Conservation (phyloP, 1,139 yeast genomes). For the Maudiozyma humilis region DNA sequence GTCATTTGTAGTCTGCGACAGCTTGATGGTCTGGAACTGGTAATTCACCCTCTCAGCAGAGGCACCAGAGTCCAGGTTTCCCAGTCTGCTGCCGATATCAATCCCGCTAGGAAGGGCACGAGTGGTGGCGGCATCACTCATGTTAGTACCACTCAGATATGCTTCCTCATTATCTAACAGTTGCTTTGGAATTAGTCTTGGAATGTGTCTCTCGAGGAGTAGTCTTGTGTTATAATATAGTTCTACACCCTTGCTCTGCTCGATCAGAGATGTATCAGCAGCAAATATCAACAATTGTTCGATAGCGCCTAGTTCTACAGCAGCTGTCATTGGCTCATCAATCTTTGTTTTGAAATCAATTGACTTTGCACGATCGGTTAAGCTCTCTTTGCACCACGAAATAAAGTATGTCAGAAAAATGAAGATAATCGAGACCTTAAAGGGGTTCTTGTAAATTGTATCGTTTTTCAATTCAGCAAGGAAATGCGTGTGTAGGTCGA, state of each 20-base stretch:
- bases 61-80: background rate
- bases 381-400: constrained; percentile 57
- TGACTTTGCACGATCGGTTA: constrained; percentile 34
- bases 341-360: constrained; percentile 41
- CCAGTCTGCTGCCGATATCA: background rate
- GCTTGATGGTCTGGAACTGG: constrained; percentile 6
- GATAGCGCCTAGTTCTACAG: constrained; percentile 63
- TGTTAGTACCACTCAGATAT: constrained; percentile 6
- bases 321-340: constrained; percentile 43
- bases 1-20: constrained; percentile 23
- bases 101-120: constrained; percentile 3
- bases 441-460: constrained; percentile 44
- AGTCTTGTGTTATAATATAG: constrained; percentile 60
- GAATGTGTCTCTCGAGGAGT: constrained; percentile 57
- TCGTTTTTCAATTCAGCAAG: constrained; percentile 32
- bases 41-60: constrained; percentile 1
- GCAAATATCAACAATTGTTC: constrained; percentile 68
- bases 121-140: constrained; percentile 6
- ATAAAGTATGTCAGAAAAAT: constrained; percentile 58
- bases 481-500: constrained; percentile 32
- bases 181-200: constrained; percentile 43
- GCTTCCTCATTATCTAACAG: constrained; percentile 37
- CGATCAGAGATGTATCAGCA: constrained; percentile 50
- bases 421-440: constrained; percentile 51
- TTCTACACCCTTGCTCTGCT: constrained; percentile 34